These are phyloP conservation scores for Termitomyces sp. DNA, from an alignment of 768 basidiomycete genomes.

Conservation along the genomic window DNA sequence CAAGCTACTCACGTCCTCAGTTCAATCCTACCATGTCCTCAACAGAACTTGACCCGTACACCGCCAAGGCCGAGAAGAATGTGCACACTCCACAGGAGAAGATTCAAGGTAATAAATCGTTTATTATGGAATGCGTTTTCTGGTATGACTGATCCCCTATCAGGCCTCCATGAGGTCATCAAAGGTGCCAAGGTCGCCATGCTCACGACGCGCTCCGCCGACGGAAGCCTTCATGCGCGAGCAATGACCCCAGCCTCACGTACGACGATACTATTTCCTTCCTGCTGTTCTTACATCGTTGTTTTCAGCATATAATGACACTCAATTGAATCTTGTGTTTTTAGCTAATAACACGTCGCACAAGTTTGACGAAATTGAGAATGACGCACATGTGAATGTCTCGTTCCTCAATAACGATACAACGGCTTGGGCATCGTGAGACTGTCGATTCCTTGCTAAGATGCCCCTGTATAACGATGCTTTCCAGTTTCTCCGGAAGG, in stretches of 20 bases:
- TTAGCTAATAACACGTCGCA: slow-evolving; percentile 69
- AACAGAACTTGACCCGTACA: slow-evolving; percentile 67
- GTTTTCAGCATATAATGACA: slow-evolving; percentile 37
- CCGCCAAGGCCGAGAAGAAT: slow-evolving; percentile 58
- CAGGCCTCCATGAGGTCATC: slow-evolving; percentile 64
- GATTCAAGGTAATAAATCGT: slow-evolving; percentile 44
- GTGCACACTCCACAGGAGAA: slow-evolving; percentile 59
- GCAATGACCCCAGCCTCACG: slow-evolving; percentile 76
- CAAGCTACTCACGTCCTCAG: too few species aligned
- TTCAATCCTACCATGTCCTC: slow-evolving; percentile 16
- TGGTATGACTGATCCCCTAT: slow-evolving; percentile 18
- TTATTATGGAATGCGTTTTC: neutral
- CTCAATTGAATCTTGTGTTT: slow-evolving; percentile 59
- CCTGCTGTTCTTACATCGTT: neutral
- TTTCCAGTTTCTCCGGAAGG: slow-evolving; percentile 59
- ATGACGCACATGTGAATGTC: slow-evolving; percentile 78
- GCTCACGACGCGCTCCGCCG: slow-evolving; percentile 68
- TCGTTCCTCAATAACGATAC: slow-evolving; percentile 67
- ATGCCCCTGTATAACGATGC: neutral
- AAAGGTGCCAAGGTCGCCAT: slow-evolving; percentile 66
- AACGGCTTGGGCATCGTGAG: slow-evolving; percentile 73
- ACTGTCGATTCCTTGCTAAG: slow-evolving; percentile 1
- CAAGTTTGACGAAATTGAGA: slow-evolving; percentile 75
- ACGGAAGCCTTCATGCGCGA: slow-evolving; percentile 73
- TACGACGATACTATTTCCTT: slow-evolving; percentile 27